Evolutionary conservation across 805 yeast genomes (phyloP).

Genomic region (Saccharomycopsis sp.): DNA sequence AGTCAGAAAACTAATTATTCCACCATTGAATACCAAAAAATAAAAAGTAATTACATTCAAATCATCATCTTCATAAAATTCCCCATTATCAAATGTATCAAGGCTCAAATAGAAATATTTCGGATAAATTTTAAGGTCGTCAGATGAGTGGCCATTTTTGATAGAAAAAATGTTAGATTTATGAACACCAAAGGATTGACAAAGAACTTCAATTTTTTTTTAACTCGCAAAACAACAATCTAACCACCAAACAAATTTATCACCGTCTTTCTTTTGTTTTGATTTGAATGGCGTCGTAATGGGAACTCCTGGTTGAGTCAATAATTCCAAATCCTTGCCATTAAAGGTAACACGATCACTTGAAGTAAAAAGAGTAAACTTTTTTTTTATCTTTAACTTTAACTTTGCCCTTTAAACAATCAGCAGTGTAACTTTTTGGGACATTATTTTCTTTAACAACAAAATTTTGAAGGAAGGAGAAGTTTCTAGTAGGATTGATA

Average conservation of each 20-base stretch:
- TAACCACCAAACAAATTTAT: conserved; percentile 76
- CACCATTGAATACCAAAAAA: conserved; percentile 49
- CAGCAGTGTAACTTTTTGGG: no score
- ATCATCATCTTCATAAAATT: conserved; percentile 72
- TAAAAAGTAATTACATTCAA: conserved; percentile 54
- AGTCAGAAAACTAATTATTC: conserved; percentile 49
- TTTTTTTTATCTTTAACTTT: no score
- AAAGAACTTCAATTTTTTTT: conserved; percentile 80
- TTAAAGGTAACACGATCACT: conserved; percentile 81
- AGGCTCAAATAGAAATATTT: conserved; percentile 90
- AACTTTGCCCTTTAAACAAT: no score
- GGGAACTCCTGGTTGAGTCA: conserved; percentile 27
- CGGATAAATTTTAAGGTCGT: conserved; percentile 87
- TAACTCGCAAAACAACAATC: conserved; percentile 93
- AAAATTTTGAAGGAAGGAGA: no score
- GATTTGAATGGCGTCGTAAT: conserved; percentile 5
- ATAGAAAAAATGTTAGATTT: conserved; percentile 98
- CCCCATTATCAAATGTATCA: conserved; percentile 87
- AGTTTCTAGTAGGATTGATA: no score
- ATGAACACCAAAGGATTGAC: conserved; percentile 93
- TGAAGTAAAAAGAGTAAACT: conserved; percentile 76
- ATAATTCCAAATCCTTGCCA: conserved; percentile 76
- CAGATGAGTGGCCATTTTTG: conserved; percentile 92
- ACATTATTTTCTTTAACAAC: no score
- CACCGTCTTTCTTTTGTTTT: conserved; percentile 24